These are phyloP conservation scores for Glaciozyma martinii DNA, from an alignment of 768 basidiomycete species.

Conservation along the genomic window DNA sequence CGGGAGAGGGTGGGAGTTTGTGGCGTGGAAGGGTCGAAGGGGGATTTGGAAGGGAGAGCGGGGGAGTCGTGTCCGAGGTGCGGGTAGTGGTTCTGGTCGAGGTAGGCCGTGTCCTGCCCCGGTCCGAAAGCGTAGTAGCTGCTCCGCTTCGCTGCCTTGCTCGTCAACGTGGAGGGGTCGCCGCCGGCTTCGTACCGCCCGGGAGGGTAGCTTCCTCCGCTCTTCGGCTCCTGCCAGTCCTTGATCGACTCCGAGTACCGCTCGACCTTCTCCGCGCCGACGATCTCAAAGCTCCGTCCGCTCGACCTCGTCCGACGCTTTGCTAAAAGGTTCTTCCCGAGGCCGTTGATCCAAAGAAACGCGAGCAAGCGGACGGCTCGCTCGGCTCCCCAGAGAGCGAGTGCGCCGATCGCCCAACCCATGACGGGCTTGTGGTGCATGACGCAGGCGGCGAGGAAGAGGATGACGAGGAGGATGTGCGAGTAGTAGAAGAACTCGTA, in stretches of 20 bases:
- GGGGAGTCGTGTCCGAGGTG: background rate
- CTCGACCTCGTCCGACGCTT: background rate
- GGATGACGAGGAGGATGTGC: constrained; percentile 57
- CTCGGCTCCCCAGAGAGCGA: constrained; percentile 57
- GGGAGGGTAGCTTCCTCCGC: constrained; percentile 6
- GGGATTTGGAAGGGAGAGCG: background rate
- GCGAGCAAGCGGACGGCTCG: constrained; percentile 51
- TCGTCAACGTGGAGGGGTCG: background rate
- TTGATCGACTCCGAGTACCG: constrained; percentile 10
- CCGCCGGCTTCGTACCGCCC: background rate
- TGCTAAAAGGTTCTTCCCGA: constrained; percentile 36
- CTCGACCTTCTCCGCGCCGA: constrained; percentile 14
- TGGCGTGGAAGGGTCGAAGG: constrained; percentile 9
- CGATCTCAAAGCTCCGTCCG: constrained; percentile 4
- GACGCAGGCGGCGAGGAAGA: constrained; percentile 54
- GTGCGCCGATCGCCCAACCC: constrained; percentile 61
- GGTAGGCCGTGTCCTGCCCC: background rate
- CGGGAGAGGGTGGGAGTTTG: background rate
- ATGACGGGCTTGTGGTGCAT: constrained; percentile 49
- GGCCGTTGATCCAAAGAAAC: constrained; percentile 53
- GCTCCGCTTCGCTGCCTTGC: background rate
- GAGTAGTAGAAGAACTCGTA: constrained; percentile 60
- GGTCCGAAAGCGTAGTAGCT: constrained; percentile 4
- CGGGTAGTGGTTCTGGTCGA: constrained; percentile 4
- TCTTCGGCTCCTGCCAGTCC: background rate